These are phyloP conservation scores for Cenococcum geophilum DNA, from an alignment of 495 filamentous ascomycete genomes.

Conservation along the genomic window DNA sequence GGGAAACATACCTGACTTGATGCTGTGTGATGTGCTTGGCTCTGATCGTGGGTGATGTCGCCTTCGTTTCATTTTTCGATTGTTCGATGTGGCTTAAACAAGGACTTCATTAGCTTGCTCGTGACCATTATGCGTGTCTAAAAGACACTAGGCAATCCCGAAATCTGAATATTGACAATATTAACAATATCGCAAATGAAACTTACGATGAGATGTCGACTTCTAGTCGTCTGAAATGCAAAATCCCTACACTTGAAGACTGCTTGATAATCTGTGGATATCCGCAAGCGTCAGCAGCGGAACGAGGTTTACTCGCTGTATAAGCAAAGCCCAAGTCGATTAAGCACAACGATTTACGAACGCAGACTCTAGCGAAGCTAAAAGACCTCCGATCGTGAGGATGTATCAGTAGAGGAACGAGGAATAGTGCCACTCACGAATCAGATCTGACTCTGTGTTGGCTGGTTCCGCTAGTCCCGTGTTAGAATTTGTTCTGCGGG, in stretches of 20 bases:
- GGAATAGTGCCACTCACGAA: neutral
- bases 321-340: neutral
- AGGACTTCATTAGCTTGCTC: constrained; percentile 3
- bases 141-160: neutral
- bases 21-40: neutral
- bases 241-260: neutral
- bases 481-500: neutral
- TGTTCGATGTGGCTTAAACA: neutral
- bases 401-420: too few species aligned
- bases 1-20: neutral
- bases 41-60: neutral
- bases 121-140: constrained; percentile 1
- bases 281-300: constrained; percentile 1
- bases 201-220: neutral
- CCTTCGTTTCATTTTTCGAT: constrained; percentile 3
- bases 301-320: neutral
- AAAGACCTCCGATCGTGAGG: neutral
- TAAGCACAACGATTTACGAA: neutral
- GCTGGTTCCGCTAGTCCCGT: constrained; percentile 1
- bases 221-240: too few species aligned
- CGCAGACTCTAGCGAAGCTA: neutral
- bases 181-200: neutral
- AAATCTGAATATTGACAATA: neutral
- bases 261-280: constrained; percentile 1
- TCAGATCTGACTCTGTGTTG: neutral